phyloP scores from a whole-genome alignment of 257 asterid species.

The Echium plantagineum region DNA sequence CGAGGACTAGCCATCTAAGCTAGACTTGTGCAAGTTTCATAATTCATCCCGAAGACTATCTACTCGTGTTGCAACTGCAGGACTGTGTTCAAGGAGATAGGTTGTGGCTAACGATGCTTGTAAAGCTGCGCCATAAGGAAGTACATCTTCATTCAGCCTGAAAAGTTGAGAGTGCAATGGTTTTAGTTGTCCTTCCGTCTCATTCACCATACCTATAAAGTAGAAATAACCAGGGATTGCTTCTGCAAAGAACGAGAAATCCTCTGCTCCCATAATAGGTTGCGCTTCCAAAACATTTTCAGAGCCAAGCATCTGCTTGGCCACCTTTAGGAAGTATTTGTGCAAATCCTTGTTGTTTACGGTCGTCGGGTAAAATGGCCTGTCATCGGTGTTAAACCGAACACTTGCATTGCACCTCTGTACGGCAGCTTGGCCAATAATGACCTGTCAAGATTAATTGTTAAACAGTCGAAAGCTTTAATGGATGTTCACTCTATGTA shows the following conservation, averaged over 20 bases:
- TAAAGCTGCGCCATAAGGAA: slow-evolving; percentile 60
- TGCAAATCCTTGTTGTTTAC: slow-evolving; percentile 36
- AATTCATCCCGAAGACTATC: slow-evolving; percentile 32
- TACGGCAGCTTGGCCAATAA: slow-evolving; percentile 44
- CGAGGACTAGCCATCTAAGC: no score
- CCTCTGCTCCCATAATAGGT: slow-evolving; percentile 51
- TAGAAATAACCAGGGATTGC: slow-evolving; percentile 49
- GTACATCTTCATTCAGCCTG: slow-evolving; percentile 44
- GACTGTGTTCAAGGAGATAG: slow-evolving; percentile 25
- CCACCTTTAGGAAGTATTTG: slow-evolving; percentile 28
- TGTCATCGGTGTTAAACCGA: slow-evolving; percentile 17
- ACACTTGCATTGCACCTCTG: slow-evolving; percentile 49
- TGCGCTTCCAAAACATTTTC: slow-evolving; percentile 20
- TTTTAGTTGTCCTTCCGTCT: slow-evolving; percentile 26
- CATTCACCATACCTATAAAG: slow-evolving; percentile 43
- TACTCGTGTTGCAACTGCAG: slow-evolving; percentile 7
- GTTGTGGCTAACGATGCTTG: slow-evolving; percentile 48
- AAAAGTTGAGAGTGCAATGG: slow-evolving; percentile 38
- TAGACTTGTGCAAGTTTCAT: slow-evolving; percentile 8
- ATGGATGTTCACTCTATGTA: background rate
- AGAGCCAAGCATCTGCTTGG: slow-evolving; percentile 30
- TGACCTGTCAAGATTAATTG: slow-evolving; percentile 26
- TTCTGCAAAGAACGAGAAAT: slow-evolving; percentile 49
- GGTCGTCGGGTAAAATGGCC: slow-evolving; percentile 48
- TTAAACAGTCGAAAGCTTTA: background rate